phyloP scores from a whole-genome alignment of 495 filamentous ascomycete species.

The Xylaria curta region DNA sequence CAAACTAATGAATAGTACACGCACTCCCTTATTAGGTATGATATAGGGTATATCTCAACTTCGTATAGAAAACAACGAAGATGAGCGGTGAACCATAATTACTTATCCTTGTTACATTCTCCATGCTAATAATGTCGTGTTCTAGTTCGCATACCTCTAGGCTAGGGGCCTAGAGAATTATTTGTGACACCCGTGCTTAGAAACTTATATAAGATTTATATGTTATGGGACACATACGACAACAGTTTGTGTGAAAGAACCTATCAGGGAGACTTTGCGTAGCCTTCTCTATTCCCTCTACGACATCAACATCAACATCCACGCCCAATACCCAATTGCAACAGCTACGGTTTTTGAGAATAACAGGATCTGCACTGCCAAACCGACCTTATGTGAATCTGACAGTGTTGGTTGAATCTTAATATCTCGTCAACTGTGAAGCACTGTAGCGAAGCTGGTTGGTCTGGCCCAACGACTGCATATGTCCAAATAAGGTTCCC shows the following conservation, averaged over 20 bases:
- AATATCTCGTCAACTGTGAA: background rate
- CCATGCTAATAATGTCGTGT: background rate
- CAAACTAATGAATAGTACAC: background rate
- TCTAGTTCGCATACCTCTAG: background rate
- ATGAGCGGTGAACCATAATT: constrained; percentile 9
- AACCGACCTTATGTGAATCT: background rate
- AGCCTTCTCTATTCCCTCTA: too few species aligned
- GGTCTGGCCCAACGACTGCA: background rate
- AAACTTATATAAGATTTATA: background rate
- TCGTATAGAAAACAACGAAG: background rate
- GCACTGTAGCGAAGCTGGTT: background rate
- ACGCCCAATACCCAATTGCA: too few species aligned
- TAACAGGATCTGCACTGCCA: background rate
- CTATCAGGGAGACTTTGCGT: too few species aligned
- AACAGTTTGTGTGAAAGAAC: too few species aligned
- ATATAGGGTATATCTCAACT: background rate
- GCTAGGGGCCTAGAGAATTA: background rate
- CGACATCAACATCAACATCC: too few species aligned
- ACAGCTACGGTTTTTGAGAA: background rate
- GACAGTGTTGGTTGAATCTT: background rate
- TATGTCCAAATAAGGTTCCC: constrained; percentile 11
- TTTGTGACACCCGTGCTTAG: background rate
- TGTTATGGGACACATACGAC: background rate
- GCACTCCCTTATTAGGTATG: constrained; percentile 4
- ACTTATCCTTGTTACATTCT: background rate